Base-by-base conservation (phyloP, 2,329 filamentous ascomycete genomes). In the Ascochyta fabae region DNA sequence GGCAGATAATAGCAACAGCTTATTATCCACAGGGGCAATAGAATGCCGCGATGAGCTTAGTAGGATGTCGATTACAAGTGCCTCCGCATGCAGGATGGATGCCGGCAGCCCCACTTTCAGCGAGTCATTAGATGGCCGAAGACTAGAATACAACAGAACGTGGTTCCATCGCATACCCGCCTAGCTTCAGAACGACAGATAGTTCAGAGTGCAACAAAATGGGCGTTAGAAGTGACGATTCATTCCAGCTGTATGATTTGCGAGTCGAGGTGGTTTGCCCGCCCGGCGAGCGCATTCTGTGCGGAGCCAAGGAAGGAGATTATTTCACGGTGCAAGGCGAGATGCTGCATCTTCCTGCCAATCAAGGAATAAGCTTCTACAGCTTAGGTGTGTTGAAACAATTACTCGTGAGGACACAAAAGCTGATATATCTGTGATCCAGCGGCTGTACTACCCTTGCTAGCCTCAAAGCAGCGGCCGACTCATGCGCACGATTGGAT, bases 401-500 rank as follows among this genome's bases (percentile, higher is more conserved):
- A 7, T 1, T 7, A 43, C 33, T 10, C 27, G 24, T n/a, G 6
- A 38, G 6, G 12, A 6, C n/a, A 6, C 13, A 8, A 8, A 10
- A 6, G 35, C 35, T 38, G 19, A 27, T 43, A 13, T 15, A 42
- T 6, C 26, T 23, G 16, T 5, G 8, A n/a, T 29, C 4, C 23
- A 56, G 53, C 53, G 8, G 42, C 53, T 29, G 42, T 58, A n/a
- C 31, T 58, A 16, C 55, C 55, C 16, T 23, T 58, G 29, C 35
- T 58, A 29, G 50, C 50, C 38, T 38, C 55, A 22, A 58, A 58
- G 22, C 55, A 58, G 24, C 43, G 56, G 22, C 56, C 56, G 26
- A 59, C 48, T 26, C 52, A 56, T 31, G 41, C 43, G n/a, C 43
- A 59, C 33, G 56, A 59, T 19, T 59, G 56, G 56, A 59, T 59